Percentiles rank a stretch among this genome's conserved stretches.
phyloP scores from a whole-genome alignment of 2,329 filamentous ascomycete genomes.

The Ramularia endophylla region DNA sequence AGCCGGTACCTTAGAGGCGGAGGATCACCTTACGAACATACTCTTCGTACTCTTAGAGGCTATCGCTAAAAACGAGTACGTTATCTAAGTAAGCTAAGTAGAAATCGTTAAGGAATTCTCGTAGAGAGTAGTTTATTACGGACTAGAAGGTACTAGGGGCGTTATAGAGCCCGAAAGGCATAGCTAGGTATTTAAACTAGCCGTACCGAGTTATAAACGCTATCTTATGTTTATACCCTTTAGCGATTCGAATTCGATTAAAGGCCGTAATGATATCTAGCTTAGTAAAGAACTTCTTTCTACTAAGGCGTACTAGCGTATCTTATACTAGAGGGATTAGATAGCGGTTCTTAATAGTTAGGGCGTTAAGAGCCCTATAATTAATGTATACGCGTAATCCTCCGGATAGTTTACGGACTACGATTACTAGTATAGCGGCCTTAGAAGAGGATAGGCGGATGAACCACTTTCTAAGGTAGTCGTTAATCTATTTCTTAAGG shows the following conservation, averaged over 20 bases:
- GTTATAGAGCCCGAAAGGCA: no score
- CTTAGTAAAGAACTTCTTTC: no score
- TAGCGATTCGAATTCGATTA: background rate
- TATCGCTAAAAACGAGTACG: background rate
- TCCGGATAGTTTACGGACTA: background rate
- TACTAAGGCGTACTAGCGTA: no score
- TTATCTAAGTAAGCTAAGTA: background rate
- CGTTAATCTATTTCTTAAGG: no score
- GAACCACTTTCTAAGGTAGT: background rate
- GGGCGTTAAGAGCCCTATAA: background rate
- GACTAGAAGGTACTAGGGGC: background rate
- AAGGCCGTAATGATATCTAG: no score
- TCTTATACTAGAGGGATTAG: no score
- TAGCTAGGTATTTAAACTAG: background rate
- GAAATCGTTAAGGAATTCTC: no score
- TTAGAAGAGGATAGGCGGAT: background rate
- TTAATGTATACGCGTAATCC: slow-evolving; percentile 1
- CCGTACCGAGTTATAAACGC: background rate
- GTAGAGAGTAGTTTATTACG: background rate
- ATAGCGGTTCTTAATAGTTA: background rate
- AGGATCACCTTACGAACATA: background rate
- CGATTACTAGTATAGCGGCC: background rate
- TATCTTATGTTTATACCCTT: background rate
- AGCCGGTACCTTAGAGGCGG: background rate
- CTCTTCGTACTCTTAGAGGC: background rate